Evolutionary conservation across 2,329 filamentous ascomycete species (phyloP), one percentile per base, ranked within the genome.

Genomic region (Paraphoma sp.): DNA sequence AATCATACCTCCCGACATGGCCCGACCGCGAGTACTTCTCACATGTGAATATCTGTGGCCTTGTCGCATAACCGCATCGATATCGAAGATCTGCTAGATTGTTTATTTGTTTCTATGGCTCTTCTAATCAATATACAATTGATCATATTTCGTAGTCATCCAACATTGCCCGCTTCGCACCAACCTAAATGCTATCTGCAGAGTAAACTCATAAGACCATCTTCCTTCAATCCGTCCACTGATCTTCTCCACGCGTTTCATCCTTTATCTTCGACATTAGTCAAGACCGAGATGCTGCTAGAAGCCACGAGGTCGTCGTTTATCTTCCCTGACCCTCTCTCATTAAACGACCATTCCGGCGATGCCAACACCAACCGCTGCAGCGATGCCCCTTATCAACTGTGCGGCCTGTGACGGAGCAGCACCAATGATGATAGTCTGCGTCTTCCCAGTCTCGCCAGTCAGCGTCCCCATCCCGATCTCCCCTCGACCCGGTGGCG

Each of bases 381-480:
- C 66, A 53, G 51, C 67, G 31, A 66, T 50, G 11, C 59, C 67
- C 45, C 40, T 60, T 10, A 43, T 55, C 66, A 62, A 65, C 5
- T 48, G 56, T 8, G 50, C 18, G n/a, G 49, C 51, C 42, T 48
- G 53, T 29, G 70, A 67, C n/a, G 62, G 57, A 38, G 63, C 67
- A 14, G 67, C 72, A 3, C 60, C 67, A 4, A 58, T 60, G 3
- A 61, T 63, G 4, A 70, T 50, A 7, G 71, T 74, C 57, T 67
- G 68, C 36, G 68, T 71, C 30, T 67, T 46, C 2, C 71, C 72
- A 10, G 60, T 54, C 51, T 68, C 48, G 10, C 70, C 72, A 23
- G 69, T 74, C 52, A 76, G 51, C 30, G 71, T 74, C 6, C 74
- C 74, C 71, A 77, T 69, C 1, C 74, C 75, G 36, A 77, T 69